Conservation (phyloP, 148 eudicot genomes). For the Rheum nobile region DNA sequence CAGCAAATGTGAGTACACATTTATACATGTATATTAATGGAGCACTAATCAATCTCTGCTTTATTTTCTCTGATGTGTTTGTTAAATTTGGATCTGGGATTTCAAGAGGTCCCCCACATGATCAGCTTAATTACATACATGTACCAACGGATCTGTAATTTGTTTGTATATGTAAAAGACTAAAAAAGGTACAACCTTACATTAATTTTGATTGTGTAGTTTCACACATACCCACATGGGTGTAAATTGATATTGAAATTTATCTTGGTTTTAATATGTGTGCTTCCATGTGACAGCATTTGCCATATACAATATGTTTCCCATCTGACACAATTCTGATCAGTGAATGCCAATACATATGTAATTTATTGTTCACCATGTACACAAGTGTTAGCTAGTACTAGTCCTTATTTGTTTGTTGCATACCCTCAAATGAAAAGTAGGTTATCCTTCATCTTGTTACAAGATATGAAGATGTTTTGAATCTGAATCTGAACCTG, state of each 20-base stretch:
- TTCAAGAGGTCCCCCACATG: neutral
- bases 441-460: neutral
- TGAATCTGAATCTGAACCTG: neutral
- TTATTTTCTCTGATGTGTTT: neutral
- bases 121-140: neutral
- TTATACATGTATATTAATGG: neutral
- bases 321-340: neutral
- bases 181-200: neutral
- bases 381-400: neutral
- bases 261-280: neutral
- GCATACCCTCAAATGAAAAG: neutral
- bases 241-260: neutral
- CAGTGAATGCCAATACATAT: neutral
- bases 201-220: neutral
- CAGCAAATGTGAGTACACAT: neutral
- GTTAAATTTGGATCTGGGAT: neutral
- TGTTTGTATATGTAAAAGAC: neutral
- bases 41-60: neutral
- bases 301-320: too few species aligned
- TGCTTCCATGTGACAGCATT: conserved; percentile 1
- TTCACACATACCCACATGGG: neutral
- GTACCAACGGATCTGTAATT: neutral
- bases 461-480: neutral
- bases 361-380: neutral
- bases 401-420: neutral